A percentile compares a stretch with the other conserved stretches of the same genome.
These are phyloP conservation scores for Daldinia sp. DNA, from an alignment of 2,329 filamentous ascomycete species.

Conservation along the genomic window DNA sequence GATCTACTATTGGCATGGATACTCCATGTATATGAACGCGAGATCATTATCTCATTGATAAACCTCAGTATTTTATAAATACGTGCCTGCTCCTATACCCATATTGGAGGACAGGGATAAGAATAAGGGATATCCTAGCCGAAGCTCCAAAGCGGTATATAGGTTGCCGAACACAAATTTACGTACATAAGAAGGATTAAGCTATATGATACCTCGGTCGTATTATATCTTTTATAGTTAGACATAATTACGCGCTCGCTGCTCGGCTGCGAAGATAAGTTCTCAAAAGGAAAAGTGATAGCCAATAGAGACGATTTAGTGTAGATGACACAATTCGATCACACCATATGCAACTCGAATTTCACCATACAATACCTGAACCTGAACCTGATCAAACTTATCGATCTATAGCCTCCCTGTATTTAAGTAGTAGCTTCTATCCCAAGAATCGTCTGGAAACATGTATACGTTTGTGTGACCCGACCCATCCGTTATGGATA, in stretches of 20 bases:
- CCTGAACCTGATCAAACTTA: not conserved
- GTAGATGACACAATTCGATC: conserved; percentile 14
- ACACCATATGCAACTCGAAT: conserved; percentile 9
- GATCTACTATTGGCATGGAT: too few species aligned
- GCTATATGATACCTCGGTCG: too few species aligned
- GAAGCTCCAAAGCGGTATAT: too few species aligned
- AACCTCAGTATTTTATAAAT: too few species aligned
- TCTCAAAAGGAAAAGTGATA: not conserved
- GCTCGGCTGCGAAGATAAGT: not conserved
- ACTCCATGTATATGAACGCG: too few species aligned
- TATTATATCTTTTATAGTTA: not conserved
- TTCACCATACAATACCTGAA: conserved; percentile 1
- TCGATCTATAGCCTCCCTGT: not conserved
- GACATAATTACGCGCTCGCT: not conserved
- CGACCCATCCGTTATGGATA: not conserved
- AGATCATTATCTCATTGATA: too few species aligned
- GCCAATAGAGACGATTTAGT: not conserved
- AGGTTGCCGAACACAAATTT: too few species aligned
- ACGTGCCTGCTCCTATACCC: too few species aligned
- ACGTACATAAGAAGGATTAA: too few species aligned
- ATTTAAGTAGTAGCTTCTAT: not conserved
- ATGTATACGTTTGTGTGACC: not conserved
- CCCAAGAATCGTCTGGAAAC: not conserved
- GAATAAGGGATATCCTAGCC: too few species aligned
- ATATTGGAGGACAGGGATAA: too few species aligned